phyloP scores from a whole-genome alignment of 2,329 filamentous ascomycete genomes.

The Ramularia collo-cygni region DNA sequence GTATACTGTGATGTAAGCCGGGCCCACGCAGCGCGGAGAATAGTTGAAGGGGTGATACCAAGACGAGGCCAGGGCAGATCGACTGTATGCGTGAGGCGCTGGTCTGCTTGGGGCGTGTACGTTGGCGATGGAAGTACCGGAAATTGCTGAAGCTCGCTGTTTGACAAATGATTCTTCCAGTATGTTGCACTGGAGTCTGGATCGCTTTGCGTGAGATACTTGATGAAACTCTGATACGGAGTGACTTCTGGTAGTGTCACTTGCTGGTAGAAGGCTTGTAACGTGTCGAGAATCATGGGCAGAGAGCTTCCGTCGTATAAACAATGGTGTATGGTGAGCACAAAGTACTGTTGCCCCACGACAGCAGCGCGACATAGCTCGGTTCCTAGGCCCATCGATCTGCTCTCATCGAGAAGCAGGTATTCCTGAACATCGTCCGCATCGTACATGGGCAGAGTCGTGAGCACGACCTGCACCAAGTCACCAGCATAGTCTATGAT shows the following conservation, averaged over 20 bases:
- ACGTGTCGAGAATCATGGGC: not conserved
- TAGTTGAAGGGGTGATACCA: slow-evolving; percentile 3
- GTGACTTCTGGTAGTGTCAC: not conserved
- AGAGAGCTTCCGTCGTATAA: slow-evolving; percentile 32
- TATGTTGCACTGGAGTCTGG: not conserved
- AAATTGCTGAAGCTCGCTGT: not conserved
- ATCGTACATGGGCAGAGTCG: slow-evolving; percentile 31
- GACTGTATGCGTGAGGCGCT: too few species aligned
- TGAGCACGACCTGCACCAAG: slow-evolving; percentile 19
- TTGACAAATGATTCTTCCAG: not conserved
- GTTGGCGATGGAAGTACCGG: not conserved
- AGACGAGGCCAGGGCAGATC: not conserved
- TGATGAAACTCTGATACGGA: not conserved
- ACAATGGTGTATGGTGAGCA: slow-evolving; percentile 33
- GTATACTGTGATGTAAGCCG: slow-evolving; percentile 6
- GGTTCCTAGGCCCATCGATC: slow-evolving; percentile 34
- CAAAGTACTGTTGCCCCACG: slow-evolving; percentile 22
- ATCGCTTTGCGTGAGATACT: slow-evolving; percentile 6
- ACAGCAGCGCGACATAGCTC: slow-evolving; percentile 35
- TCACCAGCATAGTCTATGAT: slow-evolving; percentile 1
- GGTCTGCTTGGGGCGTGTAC: too few species aligned
- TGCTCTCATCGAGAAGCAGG: slow-evolving; percentile 29
- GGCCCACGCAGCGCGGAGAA: slow-evolving; percentile 9
- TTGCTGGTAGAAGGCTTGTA: not conserved
- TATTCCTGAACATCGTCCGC: slow-evolving; percentile 23